Evolutionary conservation across 2,329 filamentous ascomycete species (phyloP).

Genomic region (Aspergillus sp.): DNA sequence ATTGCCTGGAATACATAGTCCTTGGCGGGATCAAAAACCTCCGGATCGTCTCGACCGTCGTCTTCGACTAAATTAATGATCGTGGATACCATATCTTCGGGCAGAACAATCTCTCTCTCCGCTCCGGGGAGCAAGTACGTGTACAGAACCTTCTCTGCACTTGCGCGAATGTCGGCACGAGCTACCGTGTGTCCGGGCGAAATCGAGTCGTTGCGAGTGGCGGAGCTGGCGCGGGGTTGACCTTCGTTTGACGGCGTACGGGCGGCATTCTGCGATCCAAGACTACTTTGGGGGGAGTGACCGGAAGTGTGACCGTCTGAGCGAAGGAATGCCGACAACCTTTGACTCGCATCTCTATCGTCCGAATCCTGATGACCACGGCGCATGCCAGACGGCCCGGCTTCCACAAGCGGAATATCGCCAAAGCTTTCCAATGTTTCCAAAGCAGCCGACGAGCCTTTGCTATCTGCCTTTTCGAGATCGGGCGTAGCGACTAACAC

Average conservation of each 20-base stretch:
- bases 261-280: conserved; percentile 47
- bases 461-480: conserved; percentile 75
- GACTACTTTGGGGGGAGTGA: conserved; percentile 56
- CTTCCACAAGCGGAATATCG: conserved; percentile 51
- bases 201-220: conserved; percentile 70
- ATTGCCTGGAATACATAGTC: conserved; percentile 99
- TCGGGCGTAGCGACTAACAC: conserved; percentile 93
- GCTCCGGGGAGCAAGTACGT: conserved; percentile 93
- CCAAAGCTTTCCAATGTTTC: conserved; percentile 70
- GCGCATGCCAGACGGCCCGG: conserved; percentile 57
- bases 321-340: conserved; percentile 86
- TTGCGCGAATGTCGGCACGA: conserved; percentile 86
- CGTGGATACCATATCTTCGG: conserved; percentile 79
- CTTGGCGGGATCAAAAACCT: conserved; percentile 95
- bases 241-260: conserved; percentile 46
- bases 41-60: conserved; percentile 87
- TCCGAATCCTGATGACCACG: conserved; percentile 62
- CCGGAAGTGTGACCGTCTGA: conserved; percentile 49
- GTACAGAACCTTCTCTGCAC: conserved; percentile 98
- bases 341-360: conserved; percentile 78
- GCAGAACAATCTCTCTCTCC: conserved; percentile 92
- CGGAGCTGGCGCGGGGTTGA: conserved; percentile 56
- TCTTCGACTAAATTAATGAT: conserved; percentile 89
- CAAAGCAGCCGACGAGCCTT: conserved; percentile 78
- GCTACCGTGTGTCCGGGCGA: conserved; percentile 81